Conservation (phyloP, 2,329 filamentous ascomycete genomes). For the Raffaelea ambrosiae region DNA sequence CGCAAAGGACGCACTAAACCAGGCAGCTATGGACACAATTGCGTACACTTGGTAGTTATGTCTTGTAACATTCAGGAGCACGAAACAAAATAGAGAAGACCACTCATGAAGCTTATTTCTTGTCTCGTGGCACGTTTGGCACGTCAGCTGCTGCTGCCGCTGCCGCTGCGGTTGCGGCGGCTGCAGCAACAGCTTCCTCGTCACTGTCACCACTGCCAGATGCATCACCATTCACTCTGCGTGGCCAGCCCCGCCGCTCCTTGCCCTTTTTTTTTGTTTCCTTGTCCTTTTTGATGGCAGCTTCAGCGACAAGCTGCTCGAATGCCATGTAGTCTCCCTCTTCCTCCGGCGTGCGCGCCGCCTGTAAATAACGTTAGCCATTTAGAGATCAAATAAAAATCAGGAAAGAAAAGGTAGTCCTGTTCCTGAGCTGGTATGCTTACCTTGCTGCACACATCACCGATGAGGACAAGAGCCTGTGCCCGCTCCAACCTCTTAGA, state of each 20-base stretch:
- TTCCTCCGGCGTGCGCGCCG: slow-evolving; percentile 83
- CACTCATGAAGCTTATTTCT: background rate
- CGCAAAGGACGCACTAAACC: no score
- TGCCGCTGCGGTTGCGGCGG: slow-evolving; percentile 14
- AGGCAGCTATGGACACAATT: no score
- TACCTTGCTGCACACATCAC: slow-evolving; percentile 84
- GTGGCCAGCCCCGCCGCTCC: background rate
- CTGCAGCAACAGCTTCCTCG: background rate
- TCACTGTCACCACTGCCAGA: background rate
- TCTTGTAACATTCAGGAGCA: no score
- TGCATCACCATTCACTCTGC: background rate
- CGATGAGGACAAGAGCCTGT: slow-evolving; percentile 79
- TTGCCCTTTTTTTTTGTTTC: slow-evolving; percentile 60
- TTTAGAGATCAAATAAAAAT: background rate
- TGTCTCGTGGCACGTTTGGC: slow-evolving; percentile 1
- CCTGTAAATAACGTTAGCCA: slow-evolving; percentile 39
- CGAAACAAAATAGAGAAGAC: background rate
- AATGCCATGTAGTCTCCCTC: slow-evolving; percentile 99
- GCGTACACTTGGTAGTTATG: no score
- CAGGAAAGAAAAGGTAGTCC: background rate
- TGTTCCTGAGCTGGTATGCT: no score
- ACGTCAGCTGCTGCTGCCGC: slow-evolving; percentile 2
- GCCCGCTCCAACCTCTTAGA: slow-evolving; percentile 86
- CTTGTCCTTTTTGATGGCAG: slow-evolving; percentile 89
- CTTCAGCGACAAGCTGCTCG: slow-evolving; percentile 94